A percentile compares a stretch with the other conserved stretches of the same genome.
phyloP scores from a whole-genome alignment of 1,284 basidiomycete species.

The Xerocomus alliaceus region DNA sequence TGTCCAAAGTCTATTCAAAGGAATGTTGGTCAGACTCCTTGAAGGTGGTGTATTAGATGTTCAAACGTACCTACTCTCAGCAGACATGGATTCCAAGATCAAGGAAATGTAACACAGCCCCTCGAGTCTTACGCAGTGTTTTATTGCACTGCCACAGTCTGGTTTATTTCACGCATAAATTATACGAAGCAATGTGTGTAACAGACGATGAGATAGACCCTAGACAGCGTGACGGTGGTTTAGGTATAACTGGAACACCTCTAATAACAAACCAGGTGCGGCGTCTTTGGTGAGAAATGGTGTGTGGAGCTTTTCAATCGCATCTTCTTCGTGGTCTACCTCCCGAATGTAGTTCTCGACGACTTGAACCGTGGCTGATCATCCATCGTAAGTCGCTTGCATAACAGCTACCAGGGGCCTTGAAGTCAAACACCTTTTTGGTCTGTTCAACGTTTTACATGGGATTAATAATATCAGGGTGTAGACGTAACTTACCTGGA shows the following conservation, averaged over 20 bases:
- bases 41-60: neutral
- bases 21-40: neutral
- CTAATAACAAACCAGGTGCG: neutral
- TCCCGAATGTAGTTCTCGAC: neutral
- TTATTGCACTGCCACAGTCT: too few relatives aligned
- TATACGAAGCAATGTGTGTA: too few relatives aligned
- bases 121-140: too few relatives aligned
- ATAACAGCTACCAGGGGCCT: neutral
- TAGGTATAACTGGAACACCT: neutral
- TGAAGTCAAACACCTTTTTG: slow-evolving; percentile 1
- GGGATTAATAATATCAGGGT: too few relatives aligned
- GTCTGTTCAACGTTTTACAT: neutral
- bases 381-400: neutral
- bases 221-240: too few relatives aligned
- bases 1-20: too few relatives aligned
- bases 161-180: too few relatives aligned
- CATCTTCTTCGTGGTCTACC: neutral
- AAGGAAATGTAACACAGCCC: too few relatives aligned
- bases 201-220: too few relatives aligned
- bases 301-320: neutral
- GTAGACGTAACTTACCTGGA: neutral
- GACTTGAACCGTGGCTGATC: neutral
- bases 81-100: too few relatives aligned
- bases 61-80: neutral
- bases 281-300: neutral